Percentiles rank a stretch among this genome's conserved stretches.
Conservation (phyloP, 2,329 filamentous ascomycete species). For the Sporothrix variecibatus region DNA sequence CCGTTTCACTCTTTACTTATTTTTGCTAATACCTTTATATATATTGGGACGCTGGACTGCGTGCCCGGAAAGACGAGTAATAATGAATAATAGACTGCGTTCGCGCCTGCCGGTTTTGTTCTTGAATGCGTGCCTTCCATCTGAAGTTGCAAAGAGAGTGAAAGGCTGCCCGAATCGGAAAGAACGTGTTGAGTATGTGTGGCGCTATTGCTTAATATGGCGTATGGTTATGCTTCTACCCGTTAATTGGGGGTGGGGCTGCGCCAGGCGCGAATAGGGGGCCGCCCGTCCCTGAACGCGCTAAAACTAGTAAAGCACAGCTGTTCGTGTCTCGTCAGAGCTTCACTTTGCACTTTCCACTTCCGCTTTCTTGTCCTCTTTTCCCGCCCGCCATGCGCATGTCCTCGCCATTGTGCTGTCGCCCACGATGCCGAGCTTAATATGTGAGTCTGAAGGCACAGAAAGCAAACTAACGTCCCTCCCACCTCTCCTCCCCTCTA, state of each 20-base stretch:
- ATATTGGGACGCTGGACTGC: constrained; percentile 11
- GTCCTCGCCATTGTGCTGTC: constrained; percentile 9
- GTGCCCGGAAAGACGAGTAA: not conserved
- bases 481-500: constrained; percentile 17
- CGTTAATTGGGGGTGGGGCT: constrained; percentile 20
- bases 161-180: not conserved
- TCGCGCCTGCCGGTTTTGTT: not conserved
- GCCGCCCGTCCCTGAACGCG: constrained; percentile 5
- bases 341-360: not conserved
- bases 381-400: constrained; percentile 16
- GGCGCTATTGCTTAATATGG: too few relatives aligned
- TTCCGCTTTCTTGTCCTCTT: not conserved
- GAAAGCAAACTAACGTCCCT: not conserved
- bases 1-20: not conserved
- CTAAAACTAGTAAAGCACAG: constrained; percentile 17
- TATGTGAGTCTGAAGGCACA: constrained; percentile 46
- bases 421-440: constrained; percentile 53
- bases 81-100: constrained; percentile 19
- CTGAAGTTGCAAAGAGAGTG: not conserved
- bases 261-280: constrained; percentile 16
- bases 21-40: constrained; percentile 7
- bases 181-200: not conserved
- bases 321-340: constrained; percentile 22
- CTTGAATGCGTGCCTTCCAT: too few relatives aligned
- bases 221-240: constrained; percentile 15